Conservation (phyloP, 2,329 filamentous ascomycete species). For the Ophiostoma perfectum region DNA sequence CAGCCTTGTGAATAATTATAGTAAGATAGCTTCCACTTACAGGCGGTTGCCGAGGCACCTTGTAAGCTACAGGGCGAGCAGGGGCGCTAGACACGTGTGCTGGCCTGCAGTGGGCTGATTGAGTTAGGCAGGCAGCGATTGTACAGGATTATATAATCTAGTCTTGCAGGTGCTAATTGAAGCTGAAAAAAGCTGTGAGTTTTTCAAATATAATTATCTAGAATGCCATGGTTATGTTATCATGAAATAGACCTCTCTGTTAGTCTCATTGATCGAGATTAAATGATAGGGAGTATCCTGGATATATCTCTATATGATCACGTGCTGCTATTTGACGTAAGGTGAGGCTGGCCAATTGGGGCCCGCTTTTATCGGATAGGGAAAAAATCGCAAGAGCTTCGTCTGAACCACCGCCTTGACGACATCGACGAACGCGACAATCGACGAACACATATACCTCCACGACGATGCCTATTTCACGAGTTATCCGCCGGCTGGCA, state of each 20-base stretch:
- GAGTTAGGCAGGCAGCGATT: background rate
- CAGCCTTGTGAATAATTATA: background rate
- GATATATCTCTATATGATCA: background rate
- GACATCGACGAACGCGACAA: background rate
- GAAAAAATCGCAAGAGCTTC: constrained; percentile 15
- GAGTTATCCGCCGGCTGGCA: constrained; percentile 20
- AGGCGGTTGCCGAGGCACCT: constrained; percentile 11
- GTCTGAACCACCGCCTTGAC: background rate
- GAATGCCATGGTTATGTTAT: too few species aligned
- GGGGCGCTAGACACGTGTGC: background rate
- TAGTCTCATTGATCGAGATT: background rate
- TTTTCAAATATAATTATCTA: too few species aligned
- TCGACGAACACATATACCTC: background rate
- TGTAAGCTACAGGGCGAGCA: background rate
- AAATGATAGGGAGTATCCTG: background rate
- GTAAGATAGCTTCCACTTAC: background rate
- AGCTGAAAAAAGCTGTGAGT: too few species aligned
- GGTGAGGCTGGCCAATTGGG: background rate
- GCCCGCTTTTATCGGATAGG: background rate
- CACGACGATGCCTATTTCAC: constrained; percentile 21
- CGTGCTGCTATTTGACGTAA: background rate
- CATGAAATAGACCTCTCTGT: too few species aligned
- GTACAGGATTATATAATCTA: too few species aligned
- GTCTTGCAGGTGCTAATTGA: too few species aligned
- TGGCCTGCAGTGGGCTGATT: background rate